phyloP scores from a whole-genome alignment of 2,329 filamentous ascomycete species.

The Phialophora tarda region DNA sequence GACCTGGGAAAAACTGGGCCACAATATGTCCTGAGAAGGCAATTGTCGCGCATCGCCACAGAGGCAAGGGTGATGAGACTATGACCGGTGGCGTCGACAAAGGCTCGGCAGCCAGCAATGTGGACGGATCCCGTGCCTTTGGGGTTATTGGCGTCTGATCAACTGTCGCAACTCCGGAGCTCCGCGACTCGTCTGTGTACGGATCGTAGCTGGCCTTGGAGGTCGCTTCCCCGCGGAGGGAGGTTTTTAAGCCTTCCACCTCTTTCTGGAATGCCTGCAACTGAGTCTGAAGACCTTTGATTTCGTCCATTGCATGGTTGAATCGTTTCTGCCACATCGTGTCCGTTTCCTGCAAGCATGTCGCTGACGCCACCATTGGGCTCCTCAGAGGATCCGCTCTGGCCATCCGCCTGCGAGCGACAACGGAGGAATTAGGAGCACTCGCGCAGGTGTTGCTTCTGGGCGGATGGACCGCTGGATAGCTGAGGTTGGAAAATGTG shows the following conservation, averaged over 20 bases:
- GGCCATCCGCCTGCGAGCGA: constrained; percentile 18
- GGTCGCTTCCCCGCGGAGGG: constrained; percentile 2
- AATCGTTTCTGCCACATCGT: constrained; percentile 32
- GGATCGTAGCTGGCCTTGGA: neutral
- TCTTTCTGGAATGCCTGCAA: constrained; percentile 27
- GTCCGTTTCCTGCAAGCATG: constrained; percentile 24
- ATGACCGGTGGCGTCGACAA: neutral
- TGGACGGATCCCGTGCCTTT: neutral
- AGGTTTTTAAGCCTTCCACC: constrained; percentile 7
- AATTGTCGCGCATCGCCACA: constrained; percentile 11
- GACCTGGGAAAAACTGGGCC: constrained; percentile 16
- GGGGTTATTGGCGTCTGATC: constrained; percentile 7
- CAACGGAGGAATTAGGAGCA: constrained; percentile 12
- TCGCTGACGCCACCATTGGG: constrained; percentile 18
- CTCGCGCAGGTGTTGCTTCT: constrained; percentile 18
- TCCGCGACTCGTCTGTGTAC: neutral
- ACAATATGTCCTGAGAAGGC: constrained; percentile 13
- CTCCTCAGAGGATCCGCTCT: constrained; percentile 2
- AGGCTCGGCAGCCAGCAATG: neutral
- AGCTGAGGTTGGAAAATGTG: constrained; percentile 27
- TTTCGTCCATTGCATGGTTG: constrained; percentile 34
- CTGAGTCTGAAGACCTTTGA: constrained; percentile 30
- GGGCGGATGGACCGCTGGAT: constrained; percentile 23
- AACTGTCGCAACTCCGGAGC: neutral
- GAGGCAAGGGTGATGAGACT: neutral